Base-by-base conservation (phyloP, 2,329 filamentous ascomycete genomes). In the Podosphaera aphanis region DNA sequence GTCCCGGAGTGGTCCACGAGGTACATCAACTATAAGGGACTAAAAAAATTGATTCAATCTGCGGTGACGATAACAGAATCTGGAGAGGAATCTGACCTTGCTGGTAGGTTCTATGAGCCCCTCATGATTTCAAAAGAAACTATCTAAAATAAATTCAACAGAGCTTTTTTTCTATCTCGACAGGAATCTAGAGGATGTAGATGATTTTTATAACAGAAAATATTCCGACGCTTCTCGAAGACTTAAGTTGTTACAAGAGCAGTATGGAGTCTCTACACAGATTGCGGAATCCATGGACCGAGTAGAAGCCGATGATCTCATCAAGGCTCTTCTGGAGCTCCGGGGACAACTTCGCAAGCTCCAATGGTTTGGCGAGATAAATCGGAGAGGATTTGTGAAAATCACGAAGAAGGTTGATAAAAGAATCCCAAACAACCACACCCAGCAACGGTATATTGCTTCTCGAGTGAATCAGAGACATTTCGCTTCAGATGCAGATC, bases 381-480 rank as follows among this genome's bases (percentile, higher is more conserved):
- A 98, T 61, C 75, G 86, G 45, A 73, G 83, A 51, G 90, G 90
- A 1, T 98, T 98, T 57, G 75, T 92, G 61, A 98, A 98, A 66
- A 98, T 98, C 61, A 93, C 90, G 44, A 98, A 98, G 67, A 98
- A 98, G 64, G 67, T 94, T 40, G 90, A 98, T 64, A 98, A 98
- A 66, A 94, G 93, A 64, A 74, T 94, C 2, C 71, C 79, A 1
- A 71, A 74, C 40, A 74, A 77, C 2, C 72, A 77, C 44, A 79
- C 83, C 0, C 86, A 94, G 64, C 77, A 83, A 59, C 74, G 77
- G 48, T 98, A 95, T 58, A 70, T 98, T 49, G 76, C 81, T 36
- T 84, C 84, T 41, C 93, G 92, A 64, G 88, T 98, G 47, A 83
- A 93, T 53, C 78, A 83, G 1, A 79, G 78, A 52, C 74, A 83